Evolutionary conservation across 1,139 yeast genomes (phyloP).

Genomic region (Eremothecium gossypii): DNA sequence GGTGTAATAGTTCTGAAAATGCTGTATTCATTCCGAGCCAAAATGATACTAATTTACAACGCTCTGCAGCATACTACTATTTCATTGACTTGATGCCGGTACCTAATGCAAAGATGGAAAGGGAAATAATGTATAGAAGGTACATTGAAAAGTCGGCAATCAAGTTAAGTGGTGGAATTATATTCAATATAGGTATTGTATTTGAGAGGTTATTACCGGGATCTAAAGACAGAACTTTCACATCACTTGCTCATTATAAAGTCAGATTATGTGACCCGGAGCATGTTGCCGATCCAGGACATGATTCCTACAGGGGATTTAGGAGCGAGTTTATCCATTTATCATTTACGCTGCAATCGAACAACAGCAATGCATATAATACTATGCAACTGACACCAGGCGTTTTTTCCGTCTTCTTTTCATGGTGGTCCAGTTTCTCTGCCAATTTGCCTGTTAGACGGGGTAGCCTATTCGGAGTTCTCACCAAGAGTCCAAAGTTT

Average conservation of each 20-base stretch:
- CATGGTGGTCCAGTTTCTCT: constrained; percentile 78
- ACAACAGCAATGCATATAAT: constrained; percentile 42
- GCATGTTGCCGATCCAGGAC: constrained; percentile 39
- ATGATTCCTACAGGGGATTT: constrained; percentile 74
- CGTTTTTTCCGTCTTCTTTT: constrained; percentile 55
- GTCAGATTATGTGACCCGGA: constrained; percentile 57
- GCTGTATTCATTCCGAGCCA: constrained; percentile 39
- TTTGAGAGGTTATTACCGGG: constrained; percentile 39
- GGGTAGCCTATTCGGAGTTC: constrained; percentile 55
- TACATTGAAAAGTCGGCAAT: constrained; percentile 47
- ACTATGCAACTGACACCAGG: constrained; percentile 70
- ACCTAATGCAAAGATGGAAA: constrained; percentile 16
- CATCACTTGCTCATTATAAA: constrained; percentile 63
- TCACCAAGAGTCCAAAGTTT: constrained; percentile 45
- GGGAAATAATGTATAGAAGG: constrained; percentile 16
- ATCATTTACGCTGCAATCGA: constrained; percentile 60
- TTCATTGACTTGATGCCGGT: constrained; percentile 29
- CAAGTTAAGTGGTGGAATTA: constrained; percentile 51
- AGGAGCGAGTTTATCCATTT: constrained; percentile 73
- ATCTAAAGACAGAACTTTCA: constrained; percentile 38
- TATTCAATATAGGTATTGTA: constrained; percentile 48
- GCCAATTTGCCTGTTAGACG: constrained; percentile 68
- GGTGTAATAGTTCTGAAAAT: constrained; percentile 46
- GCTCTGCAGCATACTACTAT: constrained; percentile 46
- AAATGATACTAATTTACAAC: constrained; percentile 34